A percentile compares a stretch with the other conserved stretches of the same genome.
Conservation (phyloP, 2,329 filamentous ascomycete genomes). For the Paracoccidioides brasiliensis region DNA sequence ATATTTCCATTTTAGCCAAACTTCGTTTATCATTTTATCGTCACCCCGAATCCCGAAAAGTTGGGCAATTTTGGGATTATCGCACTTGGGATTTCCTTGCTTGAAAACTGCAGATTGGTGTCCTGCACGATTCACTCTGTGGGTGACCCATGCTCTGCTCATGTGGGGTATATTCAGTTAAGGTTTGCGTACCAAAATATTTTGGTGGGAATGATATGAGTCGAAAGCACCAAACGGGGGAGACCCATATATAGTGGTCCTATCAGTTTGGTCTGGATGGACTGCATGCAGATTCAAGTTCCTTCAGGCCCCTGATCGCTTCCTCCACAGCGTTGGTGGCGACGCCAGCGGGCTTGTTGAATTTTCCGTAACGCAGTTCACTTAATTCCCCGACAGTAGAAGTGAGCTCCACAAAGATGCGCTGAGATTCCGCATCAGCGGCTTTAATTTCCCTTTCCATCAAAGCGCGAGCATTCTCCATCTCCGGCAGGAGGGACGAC, state of each 20-base stretch:
- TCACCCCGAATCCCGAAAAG: neutral
- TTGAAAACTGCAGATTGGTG: neutral
- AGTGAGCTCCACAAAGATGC: constrained; percentile 48
- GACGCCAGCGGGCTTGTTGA: constrained; percentile 38
- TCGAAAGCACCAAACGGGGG: neutral
- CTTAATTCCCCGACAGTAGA: constrained; percentile 60
- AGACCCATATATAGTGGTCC: neutral
- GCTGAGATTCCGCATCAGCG: constrained; percentile 51
- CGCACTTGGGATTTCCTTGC: neutral
- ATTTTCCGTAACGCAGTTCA: constrained; percentile 67
- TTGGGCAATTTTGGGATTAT: neutral
- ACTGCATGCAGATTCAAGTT: constrained; percentile 52
- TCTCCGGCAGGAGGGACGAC: constrained; percentile 51
- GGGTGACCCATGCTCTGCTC: neutral
- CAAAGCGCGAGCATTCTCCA: constrained; percentile 52
- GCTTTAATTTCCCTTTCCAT: constrained; percentile 55
- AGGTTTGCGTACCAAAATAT: neutral
- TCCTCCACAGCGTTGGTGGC: constrained; percentile 52
- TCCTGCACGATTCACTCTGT: neutral
- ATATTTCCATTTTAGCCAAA: neutral
- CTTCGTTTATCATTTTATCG: neutral
- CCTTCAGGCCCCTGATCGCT: constrained; percentile 52
- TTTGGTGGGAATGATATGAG: too few relatives aligned
- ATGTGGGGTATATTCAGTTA: neutral
- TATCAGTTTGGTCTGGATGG: neutral